Conservation (phyloP, 371 early-diverging fungal species). For the Actinomortierella wolfii region DNA sequence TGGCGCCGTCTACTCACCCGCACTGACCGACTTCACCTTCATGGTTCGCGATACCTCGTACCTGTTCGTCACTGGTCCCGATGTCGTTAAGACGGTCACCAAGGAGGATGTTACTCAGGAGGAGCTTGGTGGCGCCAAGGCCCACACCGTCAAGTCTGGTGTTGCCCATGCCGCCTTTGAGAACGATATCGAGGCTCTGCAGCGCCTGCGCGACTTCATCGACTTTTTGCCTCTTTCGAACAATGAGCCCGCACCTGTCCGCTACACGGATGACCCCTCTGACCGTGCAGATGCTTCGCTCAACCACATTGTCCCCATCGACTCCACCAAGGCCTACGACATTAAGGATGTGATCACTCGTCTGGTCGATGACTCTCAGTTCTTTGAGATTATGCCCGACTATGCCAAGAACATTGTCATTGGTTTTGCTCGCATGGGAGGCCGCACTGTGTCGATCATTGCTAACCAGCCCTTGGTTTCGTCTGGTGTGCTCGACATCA, state of each 20-base stretch:
- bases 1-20: slow-evolving; percentile 97
- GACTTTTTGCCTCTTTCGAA: slow-evolving; percentile 91
- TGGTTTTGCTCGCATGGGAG: slow-evolving; percentile 88
- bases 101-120: slow-evolving; percentile 96
- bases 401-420: slow-evolving; percentile 94
- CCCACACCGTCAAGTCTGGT: slow-evolving; percentile 87
- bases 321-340: slow-evolving; percentile 95
- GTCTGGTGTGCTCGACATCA: slow-evolving; percentile 96
- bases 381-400: slow-evolving; percentile 93
- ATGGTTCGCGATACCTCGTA: slow-evolving; percentile 97
- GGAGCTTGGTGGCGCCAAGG: slow-evolving; percentile 92
- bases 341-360: slow-evolving; percentile 89
- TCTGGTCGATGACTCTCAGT: slow-evolving; percentile 83
- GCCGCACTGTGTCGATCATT: slow-evolving; percentile 91
- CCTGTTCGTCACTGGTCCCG: slow-evolving; percentile 97
- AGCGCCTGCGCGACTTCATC: slow-evolving; percentile 80
- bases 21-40: slow-evolving; percentile 95
- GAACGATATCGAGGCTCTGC: slow-evolving; percentile 95
- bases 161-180: slow-evolving; percentile 94
- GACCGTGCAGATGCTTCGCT: slow-evolving; percentile 81
- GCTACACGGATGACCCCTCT: slow-evolving; percentile 75
- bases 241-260: slow-evolving; percentile 67
- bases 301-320: slow-evolving; percentile 86
- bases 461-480: slow-evolving; percentile 96
- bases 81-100: slow-evolving; percentile 95